phyloP scores from a whole-genome alignment of 2,329 filamentous ascomycete genomes.

The Botrytis pseudocinerea region DNA sequence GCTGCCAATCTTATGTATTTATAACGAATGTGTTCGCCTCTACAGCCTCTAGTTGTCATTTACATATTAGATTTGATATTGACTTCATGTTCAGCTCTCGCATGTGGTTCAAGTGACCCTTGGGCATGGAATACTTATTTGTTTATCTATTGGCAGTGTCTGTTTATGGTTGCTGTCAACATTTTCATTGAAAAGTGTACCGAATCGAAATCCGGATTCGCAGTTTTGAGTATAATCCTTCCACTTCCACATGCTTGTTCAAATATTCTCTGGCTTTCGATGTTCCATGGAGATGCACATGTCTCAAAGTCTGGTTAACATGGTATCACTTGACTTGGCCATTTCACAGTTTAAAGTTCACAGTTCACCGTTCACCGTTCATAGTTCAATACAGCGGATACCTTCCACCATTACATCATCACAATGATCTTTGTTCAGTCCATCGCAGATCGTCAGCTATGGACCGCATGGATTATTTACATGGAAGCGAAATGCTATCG shows the following conservation, averaged over 20 bases:
- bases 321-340: background rate
- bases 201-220: background rate
- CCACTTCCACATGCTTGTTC: background rate
- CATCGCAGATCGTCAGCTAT: background rate
- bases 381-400: background rate
- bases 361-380: background rate
- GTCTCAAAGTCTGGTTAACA: background rate
- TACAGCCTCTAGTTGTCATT: background rate
- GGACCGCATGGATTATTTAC: background rate
- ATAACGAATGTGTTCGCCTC: too few relatives aligned
- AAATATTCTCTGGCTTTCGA: background rate
- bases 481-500: background rate
- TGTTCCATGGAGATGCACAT: background rate
- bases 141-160: background rate
- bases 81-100: background rate
- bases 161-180: background rate
- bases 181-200: background rate
- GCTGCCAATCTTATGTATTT: background rate
- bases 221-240: background rate
- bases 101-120: constrained; percentile 1
- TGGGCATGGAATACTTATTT: background rate
- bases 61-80: background rate
- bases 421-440: background rate
- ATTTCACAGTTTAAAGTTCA: background rate
- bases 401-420: background rate